Base-by-base conservation (phyloP, 139 green algal species). In the Tetraselmis chui region DNA sequence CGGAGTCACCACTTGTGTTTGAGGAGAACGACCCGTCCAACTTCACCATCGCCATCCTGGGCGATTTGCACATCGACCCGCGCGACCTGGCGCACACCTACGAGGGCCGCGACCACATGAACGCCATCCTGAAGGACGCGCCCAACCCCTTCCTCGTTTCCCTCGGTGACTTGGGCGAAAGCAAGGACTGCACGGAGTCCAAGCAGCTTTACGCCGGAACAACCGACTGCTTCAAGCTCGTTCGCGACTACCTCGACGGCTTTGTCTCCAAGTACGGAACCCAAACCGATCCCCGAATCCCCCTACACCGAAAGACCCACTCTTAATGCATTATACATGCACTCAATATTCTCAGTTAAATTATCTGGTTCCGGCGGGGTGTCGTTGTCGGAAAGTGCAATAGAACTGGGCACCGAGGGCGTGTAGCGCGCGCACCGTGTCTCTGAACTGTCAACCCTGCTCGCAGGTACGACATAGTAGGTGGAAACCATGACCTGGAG, bases 401-500 rank as follows among this genome's bases (percentile, higher is more conserved):
- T n/a, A n/a, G n/a, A n/a, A n/a, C n/a, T n/a, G n/a, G n/a, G n/a
- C n/a, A n/a, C n/a, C n/a, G n/a, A n/a, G n/a, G n/a, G n/a, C n/a
- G n/a, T n/a, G n/a, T n/a, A n/a, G n/a, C n/a, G n/a, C n/a, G n/a
- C n/a, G n/a, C n/a, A n/a, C n/a, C n/a, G n/a, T n/a, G n/a, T n/a
- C n/a, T n/a, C n/a, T n/a, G n/a, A n/a, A n/a, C n/a, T n/a, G n/a
- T n/a, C n/a, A n/a, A 67, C 45, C 45, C 45, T 18, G 45, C 18
- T 67, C 18, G 45, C 18, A 67, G 80, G 1, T 80, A 81, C 29
- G 32, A 84, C 78, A 80, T 87, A 22, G 83, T 89, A 5, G 45
- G 76, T 45, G 85, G 85, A 1, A 89, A 89, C 85, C 85, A 89
- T 76, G 85, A 89, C 76, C 83, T 89, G 27, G 85, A 89, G 81